These are phyloP conservation scores for Ensete glaucum DNA, from an alignment of 176 grass and related monocot species.

Conservation along the genomic window DNA sequence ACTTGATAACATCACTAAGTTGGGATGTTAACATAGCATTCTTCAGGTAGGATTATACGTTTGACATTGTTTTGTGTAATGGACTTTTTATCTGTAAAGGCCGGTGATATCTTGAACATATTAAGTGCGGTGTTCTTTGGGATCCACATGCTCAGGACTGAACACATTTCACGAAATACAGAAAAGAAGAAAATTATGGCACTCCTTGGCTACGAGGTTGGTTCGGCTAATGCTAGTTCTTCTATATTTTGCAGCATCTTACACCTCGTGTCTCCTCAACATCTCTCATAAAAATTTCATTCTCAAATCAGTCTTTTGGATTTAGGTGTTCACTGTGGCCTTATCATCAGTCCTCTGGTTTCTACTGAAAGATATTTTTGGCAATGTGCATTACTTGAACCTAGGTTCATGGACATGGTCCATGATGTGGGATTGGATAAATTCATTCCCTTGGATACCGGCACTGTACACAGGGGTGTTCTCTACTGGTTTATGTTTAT, in stretches of 20 bases:
- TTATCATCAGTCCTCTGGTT: conserved; percentile 72
- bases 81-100: conserved; percentile 27
- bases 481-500: conserved; percentile 79
- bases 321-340: conserved; percentile 70
- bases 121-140: conserved; percentile 76
- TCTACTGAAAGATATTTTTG: conserved; percentile 46
- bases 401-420: conserved; percentile 42
- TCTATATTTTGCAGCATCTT: not conserved
- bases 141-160: conserved; percentile 86
- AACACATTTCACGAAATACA: conserved; percentile 73
- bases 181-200: conserved; percentile 68
- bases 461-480: conserved; percentile 75
- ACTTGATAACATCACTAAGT: no score
- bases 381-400: conserved; percentile 30
- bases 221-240: not conserved
- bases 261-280: not conserved
- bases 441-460: conserved; percentile 93
- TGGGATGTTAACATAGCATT: no score
- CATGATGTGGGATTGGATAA: conserved; percentile 43
- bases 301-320: not conserved
- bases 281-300: not conserved
- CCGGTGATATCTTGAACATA: conserved; percentile 70
- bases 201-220: conserved; percentile 75
- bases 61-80: not conserved
- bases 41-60: not conserved